Evolutionary conservation across 2,329 filamentous ascomycete species (phyloP), one percentile per base, ranked within the genome.

Genomic region (Scopulariopsis brevicaulis): DNA sequence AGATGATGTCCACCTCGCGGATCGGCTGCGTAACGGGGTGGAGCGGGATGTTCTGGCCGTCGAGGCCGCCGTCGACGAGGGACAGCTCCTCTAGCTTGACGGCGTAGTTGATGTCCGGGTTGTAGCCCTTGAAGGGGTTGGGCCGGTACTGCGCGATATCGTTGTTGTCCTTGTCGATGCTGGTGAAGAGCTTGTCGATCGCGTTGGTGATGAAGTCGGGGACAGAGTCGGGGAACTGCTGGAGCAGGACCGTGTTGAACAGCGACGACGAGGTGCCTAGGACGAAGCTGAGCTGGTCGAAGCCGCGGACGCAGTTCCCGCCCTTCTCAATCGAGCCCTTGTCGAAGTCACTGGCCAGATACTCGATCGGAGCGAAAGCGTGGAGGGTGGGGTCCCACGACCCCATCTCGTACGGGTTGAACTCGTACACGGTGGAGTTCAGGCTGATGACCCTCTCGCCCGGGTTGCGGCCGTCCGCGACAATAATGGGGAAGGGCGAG

Each of bases 181-280:
- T 64, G 1, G 65, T 60, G 12, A 90, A 73, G 32, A 90, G 68
- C 15, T 69, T 63, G 1, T 67, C 64, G 6, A 88, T 63, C 10
- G 78, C 70, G 8, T 77, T 71, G 53, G 76, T 68, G 32, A 75
- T 69, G 34, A 68, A 68, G n/a, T 68, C 64, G 32, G 71, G 69
- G 57, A 79, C 63, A 18, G 59, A 60, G 64, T 62, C 67, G 22
- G 67, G 54, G 50, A 64, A 73, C 59, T 74, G 67, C 65, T 75
- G 28, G 83, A 94, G 43, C 84, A 95, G 77, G 79, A 95, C 77
- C 58, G 85, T 76, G 73, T 95, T 95, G 77, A 95, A 95, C 4
- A 95, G 76, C 10, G 86, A 85, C 18, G 86, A 90, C 12, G 86
- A 90, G 0, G 90, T 94, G 59, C 89, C 89, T 82, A 93, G 89